Percentiles rank a stretch among this genome's conserved stretches.
These are phyloP conservation scores for Gardenia jasminoides DNA, from an alignment of 257 asterid species.

Conservation along the genomic window DNA sequence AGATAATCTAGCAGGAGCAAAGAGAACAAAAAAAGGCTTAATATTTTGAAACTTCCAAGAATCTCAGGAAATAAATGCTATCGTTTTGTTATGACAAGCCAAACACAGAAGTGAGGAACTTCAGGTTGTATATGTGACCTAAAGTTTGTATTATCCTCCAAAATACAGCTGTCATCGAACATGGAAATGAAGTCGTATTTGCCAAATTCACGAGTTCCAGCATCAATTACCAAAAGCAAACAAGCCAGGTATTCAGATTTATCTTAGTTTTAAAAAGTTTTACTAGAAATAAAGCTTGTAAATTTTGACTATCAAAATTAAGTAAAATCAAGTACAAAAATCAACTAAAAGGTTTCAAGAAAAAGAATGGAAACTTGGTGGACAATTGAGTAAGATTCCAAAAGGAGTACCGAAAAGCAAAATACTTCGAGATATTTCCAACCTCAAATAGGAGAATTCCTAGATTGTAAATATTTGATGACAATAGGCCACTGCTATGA, in stretches of 20 bases:
- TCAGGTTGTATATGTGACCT: not conserved
- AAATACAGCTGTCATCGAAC: not conserved
- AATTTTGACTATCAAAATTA: not conserved
- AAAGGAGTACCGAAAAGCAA: conserved; percentile 1
- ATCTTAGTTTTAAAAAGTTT: not conserved
- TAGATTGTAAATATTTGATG: conserved; percentile 73
- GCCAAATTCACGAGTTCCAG: not conserved
- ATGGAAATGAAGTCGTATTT: not conserved
- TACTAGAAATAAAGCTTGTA: not conserved
- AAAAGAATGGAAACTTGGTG: not conserved
- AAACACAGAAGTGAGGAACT: not conserved
- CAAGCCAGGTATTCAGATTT: not conserved
- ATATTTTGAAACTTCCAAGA: not conserved
- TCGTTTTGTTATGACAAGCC: not conserved
- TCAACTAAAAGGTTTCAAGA: not conserved
- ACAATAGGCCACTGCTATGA: conserved; percentile 43
- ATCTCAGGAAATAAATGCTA: not conserved
- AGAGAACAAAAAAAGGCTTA: not conserved
- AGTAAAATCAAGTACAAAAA: not conserved
- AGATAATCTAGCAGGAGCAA: not conserved
- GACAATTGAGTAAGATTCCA: not conserved
- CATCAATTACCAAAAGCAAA: not conserved
- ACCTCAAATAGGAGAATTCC: conserved; percentile 97
- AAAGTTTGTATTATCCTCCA: not conserved
- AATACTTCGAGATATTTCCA: conserved; percentile 12